A percentile compares a stretch with the other conserved stretches of the same genome.
Evolutionary conservation across 1,139 yeast species (phyloP).

Genomic region (Magnusiomyces starmeri): DNA sequence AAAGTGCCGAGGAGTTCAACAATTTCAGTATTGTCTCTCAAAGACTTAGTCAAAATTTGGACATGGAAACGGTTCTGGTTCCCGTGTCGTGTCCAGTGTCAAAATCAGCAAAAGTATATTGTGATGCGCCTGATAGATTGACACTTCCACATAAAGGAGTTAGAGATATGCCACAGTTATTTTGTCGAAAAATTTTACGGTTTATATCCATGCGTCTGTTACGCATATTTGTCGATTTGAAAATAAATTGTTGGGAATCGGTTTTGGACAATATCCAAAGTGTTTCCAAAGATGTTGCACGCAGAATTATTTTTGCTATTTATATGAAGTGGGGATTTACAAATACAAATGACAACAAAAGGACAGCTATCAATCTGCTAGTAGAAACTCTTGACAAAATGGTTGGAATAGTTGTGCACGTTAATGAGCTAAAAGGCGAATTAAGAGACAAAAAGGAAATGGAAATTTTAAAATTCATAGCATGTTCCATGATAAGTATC

Average conservation of each 20-base stretch:
- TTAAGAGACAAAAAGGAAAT: no score
- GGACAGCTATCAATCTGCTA: not conserved
- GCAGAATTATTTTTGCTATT: conserved; percentile 1
- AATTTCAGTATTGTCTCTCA: no score
- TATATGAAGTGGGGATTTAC: conserved; percentile 2
- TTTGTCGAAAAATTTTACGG: conserved; percentile 1
- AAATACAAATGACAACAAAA: not conserved
- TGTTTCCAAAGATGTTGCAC: not conserved
- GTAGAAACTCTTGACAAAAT: not conserved
- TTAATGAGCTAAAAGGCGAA: no score
- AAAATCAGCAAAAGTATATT: no score
- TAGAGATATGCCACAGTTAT: not conserved
- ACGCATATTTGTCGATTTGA: conserved; percentile 3
- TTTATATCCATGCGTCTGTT: conserved; percentile 5
- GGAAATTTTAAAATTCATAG: no score
- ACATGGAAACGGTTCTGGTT: no score
- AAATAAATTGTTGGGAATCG: conserved; percentile 8
- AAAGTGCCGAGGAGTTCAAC: no score
- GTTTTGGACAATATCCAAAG: conserved; percentile 3
- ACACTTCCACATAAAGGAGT: not conserved
- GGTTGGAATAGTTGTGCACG: not conserved
- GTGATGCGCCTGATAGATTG: not conserved
- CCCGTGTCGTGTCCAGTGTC: no score
- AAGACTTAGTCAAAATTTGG: no score
- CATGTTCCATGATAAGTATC: no score